Evolutionary conservation across 2,329 filamentous ascomycete genomes (phyloP), one percentile per base, ranked within the genome.

Genomic region (Cladobotryum mycophilum): DNA sequence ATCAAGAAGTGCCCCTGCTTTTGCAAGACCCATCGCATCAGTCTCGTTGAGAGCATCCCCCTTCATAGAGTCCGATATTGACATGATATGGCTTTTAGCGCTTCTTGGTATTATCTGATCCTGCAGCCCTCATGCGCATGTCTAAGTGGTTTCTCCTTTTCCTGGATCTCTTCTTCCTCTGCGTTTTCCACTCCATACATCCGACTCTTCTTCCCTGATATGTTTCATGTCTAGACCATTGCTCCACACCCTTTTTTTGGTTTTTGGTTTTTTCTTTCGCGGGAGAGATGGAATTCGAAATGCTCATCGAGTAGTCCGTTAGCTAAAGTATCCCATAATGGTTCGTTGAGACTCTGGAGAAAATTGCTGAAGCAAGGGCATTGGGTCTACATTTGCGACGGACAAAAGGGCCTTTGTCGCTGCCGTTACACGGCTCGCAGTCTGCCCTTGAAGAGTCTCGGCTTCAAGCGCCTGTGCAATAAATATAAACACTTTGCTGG

Each of bases 381-480:
- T 82, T 2, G 88, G 83, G 61, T 96, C 87, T 43, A 93, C 74
- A 48, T 82, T 84, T 5, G 89, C 85, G 30, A 80, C 79, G 54
- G 83, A 78, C 38, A 96, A 79, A 46, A 99, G 77, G 47, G 81
- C 73, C 72, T 95, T 95, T 35, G 88, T 88, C 2, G 89, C 84
- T 41, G 76, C 76, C 33, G 89, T 88, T 51, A 96, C 86, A 54
- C 86, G 83, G 54, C 76, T 80, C 22, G 88, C 89, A 17, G 87
- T 90, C 64, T 90, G 83, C 17, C 91, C 91, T 64, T 91, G 88
- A 38, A 99, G 76, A 15, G 91, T 92, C 64, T 96, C 89, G 5
- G 89, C 86, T 64, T 96, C 92, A 13, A 99, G 82, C 17, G 91
- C 92, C 67, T 95, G 86, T 22, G 85, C 89, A 50, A 97, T 88